A percentile compares a stretch with the other conserved stretches of the same genome.
Evolutionary conservation across 2,329 filamentous ascomycete genomes (phyloP).

Genomic region (Dissoconium aciculare): DNA sequence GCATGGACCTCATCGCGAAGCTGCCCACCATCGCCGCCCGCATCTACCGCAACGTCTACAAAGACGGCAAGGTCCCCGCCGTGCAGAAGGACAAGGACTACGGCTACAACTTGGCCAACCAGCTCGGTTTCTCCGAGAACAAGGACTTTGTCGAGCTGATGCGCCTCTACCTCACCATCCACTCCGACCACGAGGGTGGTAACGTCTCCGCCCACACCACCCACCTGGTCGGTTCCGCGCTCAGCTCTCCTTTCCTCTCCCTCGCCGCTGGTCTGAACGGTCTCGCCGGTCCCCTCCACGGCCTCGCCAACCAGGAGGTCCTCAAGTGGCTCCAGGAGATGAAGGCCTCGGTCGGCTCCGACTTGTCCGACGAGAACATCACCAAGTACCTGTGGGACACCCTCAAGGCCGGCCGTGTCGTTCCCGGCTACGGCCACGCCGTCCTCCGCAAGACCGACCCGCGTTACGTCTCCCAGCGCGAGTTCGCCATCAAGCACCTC

Average conservation of each 20-base stretch:
- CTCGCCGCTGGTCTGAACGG: conserved; percentile 93
- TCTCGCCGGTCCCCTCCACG: conserved; percentile 94
- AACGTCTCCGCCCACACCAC: conserved; percentile 98
- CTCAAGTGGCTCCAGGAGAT: conserved; percentile 98
- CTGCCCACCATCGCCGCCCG: conserved; percentile 92
- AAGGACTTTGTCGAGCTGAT: conserved; percentile 94
- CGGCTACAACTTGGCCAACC: conserved; percentile 98
- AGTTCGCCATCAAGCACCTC: conserved; percentile 87
- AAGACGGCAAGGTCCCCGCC: conserved; percentile 93
- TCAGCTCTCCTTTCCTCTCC: conserved; percentile 95
- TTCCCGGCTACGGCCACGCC: conserved; percentile 95
- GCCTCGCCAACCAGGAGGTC: conserved; percentile 98
- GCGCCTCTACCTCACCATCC: conserved; percentile 98
- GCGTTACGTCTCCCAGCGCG: conserved; percentile 95
- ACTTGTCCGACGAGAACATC: conserved; percentile 91
- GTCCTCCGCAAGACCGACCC: conserved; percentile 99
- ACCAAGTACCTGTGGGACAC: conserved; percentile 98
- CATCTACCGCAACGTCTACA: conserved; percentile 99
- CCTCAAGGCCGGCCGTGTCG: conserved; percentile 86
- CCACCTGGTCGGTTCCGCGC: conserved; percentile 88
- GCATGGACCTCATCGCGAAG: conserved; percentile 99
- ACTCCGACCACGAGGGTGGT: conserved; percentile 98
- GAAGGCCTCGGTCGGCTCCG: conserved; percentile 87
- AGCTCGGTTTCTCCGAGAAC: conserved; percentile 93
- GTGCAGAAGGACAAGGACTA: conserved; percentile 99